Conservation (phyloP, 208 protist species). For the Histomonas meleagridis region DNA sequence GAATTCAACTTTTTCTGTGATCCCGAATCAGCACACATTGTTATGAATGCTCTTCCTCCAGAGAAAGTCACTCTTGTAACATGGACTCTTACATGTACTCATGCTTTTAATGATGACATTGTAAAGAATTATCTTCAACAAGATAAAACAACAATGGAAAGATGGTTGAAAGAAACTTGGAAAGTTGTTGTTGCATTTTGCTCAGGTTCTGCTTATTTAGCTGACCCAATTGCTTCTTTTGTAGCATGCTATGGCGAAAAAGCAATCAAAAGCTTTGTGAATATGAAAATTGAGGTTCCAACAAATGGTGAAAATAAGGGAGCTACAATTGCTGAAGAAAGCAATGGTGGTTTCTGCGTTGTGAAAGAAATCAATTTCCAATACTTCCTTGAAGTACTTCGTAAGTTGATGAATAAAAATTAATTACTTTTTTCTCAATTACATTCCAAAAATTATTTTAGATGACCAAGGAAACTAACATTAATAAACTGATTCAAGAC, state of each 20-base stretch:
- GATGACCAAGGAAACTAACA: no score
- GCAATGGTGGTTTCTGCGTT: not conserved
- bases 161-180: not conserved
- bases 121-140: not conserved
- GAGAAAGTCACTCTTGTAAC: not conserved
- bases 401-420: not conserved
- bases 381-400: not conserved
- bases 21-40: not conserved
- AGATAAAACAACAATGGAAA: not conserved
- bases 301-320: not conserved
- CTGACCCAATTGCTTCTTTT: not conserved
- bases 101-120: not conserved
- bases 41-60: not conserved
- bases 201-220: not conserved
- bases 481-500: no score
- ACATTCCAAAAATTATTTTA: no score
- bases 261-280: not conserved
- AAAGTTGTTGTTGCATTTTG: not conserved
- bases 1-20: not conserved
- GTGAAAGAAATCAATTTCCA: not conserved
- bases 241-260: not conserved
- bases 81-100: not conserved
- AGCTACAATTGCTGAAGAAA: not conserved
- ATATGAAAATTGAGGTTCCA: not conserved
- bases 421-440: no score